A percentile compares a stretch with the other conserved stretches of the same genome.
These are phyloP conservation scores for Metschnikowia kunwiensis DNA, from an alignment of 805 yeast genomes.

Conservation along the genomic window DNA sequence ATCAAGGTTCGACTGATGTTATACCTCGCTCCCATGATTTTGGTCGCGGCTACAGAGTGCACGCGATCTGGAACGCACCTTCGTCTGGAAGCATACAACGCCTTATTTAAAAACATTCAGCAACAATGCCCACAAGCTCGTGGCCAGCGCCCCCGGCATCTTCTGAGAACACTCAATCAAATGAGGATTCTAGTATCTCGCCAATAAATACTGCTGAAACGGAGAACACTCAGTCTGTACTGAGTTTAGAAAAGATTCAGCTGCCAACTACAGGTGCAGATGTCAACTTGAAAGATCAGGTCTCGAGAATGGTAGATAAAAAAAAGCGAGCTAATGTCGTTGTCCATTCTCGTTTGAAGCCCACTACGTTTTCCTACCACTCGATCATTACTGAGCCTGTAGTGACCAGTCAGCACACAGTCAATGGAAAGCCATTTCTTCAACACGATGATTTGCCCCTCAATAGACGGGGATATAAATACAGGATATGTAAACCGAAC, in stretches of 20 bases:
- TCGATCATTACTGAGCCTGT: constrained; percentile 12
- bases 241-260: not conserved
- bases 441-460: constrained; percentile 74
- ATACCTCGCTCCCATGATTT: too few relatives aligned
- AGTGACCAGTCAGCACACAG: constrained; percentile 13
- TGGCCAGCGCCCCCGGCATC: too few relatives aligned
- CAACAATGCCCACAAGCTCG: too few relatives aligned
- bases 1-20: too few relatives aligned
- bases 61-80: too few relatives aligned
- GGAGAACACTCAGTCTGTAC: not conserved
- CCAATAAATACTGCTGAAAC: too few relatives aligned
- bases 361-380: constrained; percentile 28
- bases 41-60: too few relatives aligned
- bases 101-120: too few relatives aligned
- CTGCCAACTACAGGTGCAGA: constrained; percentile 27
- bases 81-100: too few relatives aligned
- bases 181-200: too few relatives aligned
- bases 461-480: constrained; percentile 77
- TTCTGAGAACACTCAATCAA: too few relatives aligned
- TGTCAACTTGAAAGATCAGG: constrained; percentile 16
- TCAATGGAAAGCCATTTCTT: constrained; percentile 29
- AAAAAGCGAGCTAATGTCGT: constrained; percentile 30
- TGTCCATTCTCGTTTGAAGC: constrained; percentile 36
- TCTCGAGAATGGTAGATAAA: constrained; percentile 22
- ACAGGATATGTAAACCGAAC: constrained; percentile 73